Percentiles rank a stretch among this genome's conserved stretches.
Evolutionary conservation across 305 asterid species (phyloP).

Genomic region (Fraxinus ornus): DNA sequence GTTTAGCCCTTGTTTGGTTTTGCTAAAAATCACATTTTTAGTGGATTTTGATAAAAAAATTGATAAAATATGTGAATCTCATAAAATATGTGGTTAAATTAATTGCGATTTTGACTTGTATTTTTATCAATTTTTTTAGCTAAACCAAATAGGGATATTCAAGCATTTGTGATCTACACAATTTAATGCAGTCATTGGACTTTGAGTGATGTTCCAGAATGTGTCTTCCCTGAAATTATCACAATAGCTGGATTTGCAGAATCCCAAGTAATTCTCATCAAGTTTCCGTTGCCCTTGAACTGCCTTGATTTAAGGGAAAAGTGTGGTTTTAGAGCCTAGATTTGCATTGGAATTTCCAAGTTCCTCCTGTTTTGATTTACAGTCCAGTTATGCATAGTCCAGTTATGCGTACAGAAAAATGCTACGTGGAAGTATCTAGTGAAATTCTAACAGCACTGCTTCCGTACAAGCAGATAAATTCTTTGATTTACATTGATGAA

Average conservation of each 20-base stretch:
- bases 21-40: not conserved
- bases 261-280: not conserved
- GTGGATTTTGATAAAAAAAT: not conserved
- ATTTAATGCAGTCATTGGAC: not conserved
- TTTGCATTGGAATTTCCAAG: not conserved
- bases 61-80: not conserved
- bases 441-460: not conserved
- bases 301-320: slow-evolving; percentile 1
- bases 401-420: not conserved
- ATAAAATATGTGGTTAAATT: not conserved
- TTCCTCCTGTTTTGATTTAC: not conserved
- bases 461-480: not conserved
- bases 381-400: not conserved
- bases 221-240: not conserved
- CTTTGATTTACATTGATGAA: not conserved
- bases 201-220: not conserved
- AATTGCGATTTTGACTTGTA: not conserved
- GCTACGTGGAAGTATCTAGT: not conserved
- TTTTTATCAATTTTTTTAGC: not conserved
- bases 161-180: not conserved
- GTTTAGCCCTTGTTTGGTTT: not conserved
- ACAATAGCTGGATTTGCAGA: slow-evolving; percentile 2
- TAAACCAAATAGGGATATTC: not conserved
- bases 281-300: not conserved
- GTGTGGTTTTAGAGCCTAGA: not conserved